Evolutionary conservation across 179 eudicot species (phyloP), one percentile per base, ranked within the genome.

Genomic region (Drosera spatulata): DNA sequence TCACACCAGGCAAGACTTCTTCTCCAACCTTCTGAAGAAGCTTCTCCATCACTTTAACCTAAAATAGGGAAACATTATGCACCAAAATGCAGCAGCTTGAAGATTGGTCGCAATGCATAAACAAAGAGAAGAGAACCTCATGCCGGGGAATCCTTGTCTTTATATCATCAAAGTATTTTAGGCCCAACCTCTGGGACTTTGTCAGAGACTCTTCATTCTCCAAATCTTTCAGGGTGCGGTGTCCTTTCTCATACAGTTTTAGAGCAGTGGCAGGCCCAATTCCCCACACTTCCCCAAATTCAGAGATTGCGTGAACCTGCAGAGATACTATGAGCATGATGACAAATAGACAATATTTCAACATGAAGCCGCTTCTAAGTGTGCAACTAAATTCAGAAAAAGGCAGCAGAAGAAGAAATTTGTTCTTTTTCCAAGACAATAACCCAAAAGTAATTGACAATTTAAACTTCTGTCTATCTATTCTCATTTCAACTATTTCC

Each of bases 261-360:
- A 78, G 62, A 33, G 97, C 97, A 56, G 97, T 93, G 53, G 99
- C 88, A 45, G 99, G 91, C 71, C 99, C 99, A 71, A 93, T 61
- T 11, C 99, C 99, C 99, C 97, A 89, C 60, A 93, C 86, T 71
- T 89, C 95, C 61, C 97, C 97, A 77, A 89, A 93, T 56, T 89
- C 76, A 59, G 86, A 78, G 53, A 93, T 86, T 6, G 99, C 71
- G 41, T 82, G 71, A 44, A 86, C 87, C 99, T 93, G 70, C 50
- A 58, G 56, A 53, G 59, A 45, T 47, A 41, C 10, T 56, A 37
- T 53, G 10, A 53, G 43, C 38, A 22, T 22, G 33, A 22, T 22
- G 33, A 22, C 33, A 22, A 22, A 22, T 22, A 22, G 33, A 22
- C 33, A 22, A 22, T 22, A 22, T 22, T 22, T 22, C 33, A 22